Evolutionary conservation across 371 early-diverging fungal genomes (phyloP).

Genomic region (Mortierella sp.): DNA sequence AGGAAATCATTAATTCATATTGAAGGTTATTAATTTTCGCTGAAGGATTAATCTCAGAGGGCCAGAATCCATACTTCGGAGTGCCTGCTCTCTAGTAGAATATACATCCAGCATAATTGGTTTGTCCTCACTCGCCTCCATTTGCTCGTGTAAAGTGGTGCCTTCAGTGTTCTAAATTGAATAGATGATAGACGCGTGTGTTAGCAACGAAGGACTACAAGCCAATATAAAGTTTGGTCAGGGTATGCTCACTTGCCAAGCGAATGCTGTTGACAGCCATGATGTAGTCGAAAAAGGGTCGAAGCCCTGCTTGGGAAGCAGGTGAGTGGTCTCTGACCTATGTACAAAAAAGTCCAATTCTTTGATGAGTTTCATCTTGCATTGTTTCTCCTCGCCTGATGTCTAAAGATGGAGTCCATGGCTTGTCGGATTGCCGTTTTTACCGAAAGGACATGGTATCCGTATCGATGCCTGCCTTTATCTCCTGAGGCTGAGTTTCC

Average conservation of each 20-base stretch:
- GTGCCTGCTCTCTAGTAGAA: constrained; percentile 72
- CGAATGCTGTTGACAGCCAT: constrained; percentile 72
- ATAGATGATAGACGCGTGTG: background rate
- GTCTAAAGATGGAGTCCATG: background rate
- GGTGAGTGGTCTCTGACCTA: constrained; percentile 79
- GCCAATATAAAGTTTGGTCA: background rate
- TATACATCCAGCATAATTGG: constrained; percentile 72
- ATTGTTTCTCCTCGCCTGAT: constrained; percentile 1
- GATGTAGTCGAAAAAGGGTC: constrained; percentile 85
- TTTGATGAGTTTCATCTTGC: background rate
- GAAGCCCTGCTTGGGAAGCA: constrained; percentile 76
- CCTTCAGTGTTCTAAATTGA: constrained; percentile 60
- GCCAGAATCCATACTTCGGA: constrained; percentile 64
- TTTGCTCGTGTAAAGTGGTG: constrained; percentile 59
- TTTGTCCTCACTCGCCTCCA: constrained; percentile 64
- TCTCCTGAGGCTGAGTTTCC: constrained; percentile 54
- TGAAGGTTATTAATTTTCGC: background rate
- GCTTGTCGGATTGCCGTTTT: background rate
- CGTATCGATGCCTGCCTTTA: constrained; percentile 53
- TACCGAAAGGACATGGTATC: constrained; percentile 68
- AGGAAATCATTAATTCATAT: background rate
- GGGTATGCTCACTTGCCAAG: constrained; percentile 30
- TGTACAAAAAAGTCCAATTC: background rate
- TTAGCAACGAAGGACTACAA: background rate
- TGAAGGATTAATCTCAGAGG: background rate